Evolutionary conservation across 2,329 filamentous ascomycete species (phyloP), one percentile per base, ranked within the genome.

Genomic region (Graphilbum ipis-grandicollis): DNA sequence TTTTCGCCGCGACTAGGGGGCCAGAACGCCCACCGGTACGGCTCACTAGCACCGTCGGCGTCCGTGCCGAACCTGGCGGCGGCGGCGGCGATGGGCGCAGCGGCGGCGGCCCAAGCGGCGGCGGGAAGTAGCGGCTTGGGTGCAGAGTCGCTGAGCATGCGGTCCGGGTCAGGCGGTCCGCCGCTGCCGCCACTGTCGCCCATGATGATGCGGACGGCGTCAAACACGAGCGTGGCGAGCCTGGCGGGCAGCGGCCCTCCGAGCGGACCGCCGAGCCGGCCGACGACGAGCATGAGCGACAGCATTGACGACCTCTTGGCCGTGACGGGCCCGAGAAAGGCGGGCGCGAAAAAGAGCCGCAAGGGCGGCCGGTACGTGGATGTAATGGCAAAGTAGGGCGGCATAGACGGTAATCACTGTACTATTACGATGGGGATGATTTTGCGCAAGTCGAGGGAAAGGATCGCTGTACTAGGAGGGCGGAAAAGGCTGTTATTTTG

Each of bases 241-340:
- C n/a, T n/a, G n/a, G n/a, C n/a, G n/a, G n/a, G n/a, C n/a, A n/a
- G n/a, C n/a, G n/a, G n/a, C n/a, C n/a, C n/a, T n/a, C n/a, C n/a
- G n/a, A 39, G 38, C 45, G 56, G 58, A n/a, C 76, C 75, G 10
- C 72, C 74, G 3, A 76, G 71, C 50, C 63, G 80, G 43, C 85
- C 85, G 5, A 57, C 72, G 6, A 93, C 84, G 3, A 79, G 81
- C 43, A 75, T 93, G 66, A 92, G 83, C 56, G 84, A 83, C n/a
- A 92, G 78, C 56, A 92, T 98, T 51, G 90, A 98, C 49, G 90
- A 98, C 54, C 62, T 98, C 43, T 62, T 98, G 18, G 82, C 82
- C 5, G 75, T 79, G 5, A 72, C 79, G 4, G 18, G 32, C 7
- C 70, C 79, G 15, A 70, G 81, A 44, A 86, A 80, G 48, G 61